Base-by-base conservation (phyloP, 139 green algal species). In the Limnomonas spitsbergensis region DNA sequence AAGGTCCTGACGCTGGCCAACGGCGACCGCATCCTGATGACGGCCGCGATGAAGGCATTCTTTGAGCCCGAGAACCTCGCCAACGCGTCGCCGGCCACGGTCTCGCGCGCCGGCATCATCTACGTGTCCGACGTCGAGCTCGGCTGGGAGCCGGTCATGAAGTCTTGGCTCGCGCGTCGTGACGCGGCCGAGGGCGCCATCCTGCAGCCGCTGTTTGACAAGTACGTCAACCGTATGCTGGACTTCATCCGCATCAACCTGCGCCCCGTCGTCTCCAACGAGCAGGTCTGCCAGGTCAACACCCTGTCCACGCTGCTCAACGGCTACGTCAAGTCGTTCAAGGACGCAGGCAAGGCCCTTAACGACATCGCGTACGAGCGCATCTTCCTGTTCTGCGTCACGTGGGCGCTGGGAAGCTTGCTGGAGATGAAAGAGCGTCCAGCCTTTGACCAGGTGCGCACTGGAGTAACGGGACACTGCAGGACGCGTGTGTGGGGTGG, bases 1-100 rank as follows among this genome's bases (percentile, higher is more conserved):
- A 97, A 97, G 86, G 90, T 97, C 54, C 85, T 98, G n/a, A 98
- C 95, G 14, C 86, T 98, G 77, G 94, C 95, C 54, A 98, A 98
- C 80, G 94, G 94, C 53, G 95, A 98, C 80, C 92, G 95, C 81
- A 97, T 98, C 77, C 87, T 92, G 2, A 98, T 98, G 95, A 95
- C 89, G 0, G 74, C 87, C 38, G 47, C 86, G 35, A 98, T 98
- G 95, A 95, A 95, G 87, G 90, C 90, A 4, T 27, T 73, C 37
- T 75, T 67, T 56, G 72, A 98, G 89, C 89, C 91, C 0, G 94
- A 98, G 84, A 97, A 98, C 88, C 81, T 98, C 54, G 87, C 82
- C 86, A 98, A 98, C 79, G 94, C 94, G 14, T 97, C 93, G 0
- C 95, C 95, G 3, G 95, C 95, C 47, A 98, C 95, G 31, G 94